Evolutionary conservation across 2,329 filamentous ascomycete species (phyloP).

Genomic region (Pseudovirgaria hyperparasitica): DNA sequence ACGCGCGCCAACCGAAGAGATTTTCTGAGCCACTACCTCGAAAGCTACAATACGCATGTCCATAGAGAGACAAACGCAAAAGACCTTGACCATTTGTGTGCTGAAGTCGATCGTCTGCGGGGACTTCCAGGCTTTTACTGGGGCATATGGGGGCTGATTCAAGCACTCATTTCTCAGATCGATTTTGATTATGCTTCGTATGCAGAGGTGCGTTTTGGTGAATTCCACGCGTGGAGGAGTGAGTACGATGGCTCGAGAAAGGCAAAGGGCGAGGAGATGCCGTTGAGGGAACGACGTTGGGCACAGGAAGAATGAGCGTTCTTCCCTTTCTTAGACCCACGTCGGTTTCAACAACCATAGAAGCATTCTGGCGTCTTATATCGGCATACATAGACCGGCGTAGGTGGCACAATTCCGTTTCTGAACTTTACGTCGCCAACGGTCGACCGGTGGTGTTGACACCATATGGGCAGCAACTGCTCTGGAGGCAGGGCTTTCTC

Average conservation of each 20-base stretch:
- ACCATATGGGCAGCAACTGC: no score
- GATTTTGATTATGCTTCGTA: constrained; percentile 95
- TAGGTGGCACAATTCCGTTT: no score
- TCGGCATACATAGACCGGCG: no score
- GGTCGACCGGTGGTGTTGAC: no score
- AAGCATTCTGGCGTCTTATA: not conserved
- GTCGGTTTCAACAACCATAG: not conserved
- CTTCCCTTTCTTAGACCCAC: not conserved
- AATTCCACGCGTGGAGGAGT: constrained; percentile 87
- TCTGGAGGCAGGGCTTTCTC: no score
- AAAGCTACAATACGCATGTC: constrained; percentile 46
- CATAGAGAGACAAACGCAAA: constrained; percentile 30
- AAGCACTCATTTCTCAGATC: constrained; percentile 86
- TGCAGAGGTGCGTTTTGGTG: constrained; percentile 70
- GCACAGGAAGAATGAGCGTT: constrained; percentile 37
- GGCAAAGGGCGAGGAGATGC: constrained; percentile 44
- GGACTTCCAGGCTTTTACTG: constrained; percentile 81
- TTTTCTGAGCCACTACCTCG: constrained; percentile 76
- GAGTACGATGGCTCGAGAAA: constrained; percentile 52
- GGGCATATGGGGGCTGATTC: constrained; percentile 94
- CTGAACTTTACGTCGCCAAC: no score
- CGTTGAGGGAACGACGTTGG: constrained; percentile 73
- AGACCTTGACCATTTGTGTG: constrained; percentile 56
- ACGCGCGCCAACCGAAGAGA: constrained; percentile 61
- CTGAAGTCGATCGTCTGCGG: constrained; percentile 76